Base-by-base conservation (phyloP, 768 basidiomycete species). In the Asterophora lycoperdoides region DNA sequence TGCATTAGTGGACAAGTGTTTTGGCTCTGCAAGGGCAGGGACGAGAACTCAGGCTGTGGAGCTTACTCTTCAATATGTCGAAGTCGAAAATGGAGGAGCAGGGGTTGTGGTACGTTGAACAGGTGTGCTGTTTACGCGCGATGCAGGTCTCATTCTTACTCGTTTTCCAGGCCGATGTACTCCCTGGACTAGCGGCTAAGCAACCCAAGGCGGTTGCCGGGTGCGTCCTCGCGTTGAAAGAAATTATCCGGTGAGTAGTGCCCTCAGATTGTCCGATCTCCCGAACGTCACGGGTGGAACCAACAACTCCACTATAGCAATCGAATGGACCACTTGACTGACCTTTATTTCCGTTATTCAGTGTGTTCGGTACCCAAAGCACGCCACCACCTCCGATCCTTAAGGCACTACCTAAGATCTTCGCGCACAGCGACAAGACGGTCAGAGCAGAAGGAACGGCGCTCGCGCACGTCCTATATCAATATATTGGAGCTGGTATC, bases 1-100 rank as follows among this genome's bases (percentile, higher is more conserved):
- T n/a, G 86, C 87, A 3, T 68, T 99, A 51, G 93, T 98, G 32
- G 96, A 99, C 60, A 99, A 99, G 67, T 93, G 91, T 60, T 79
- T 96, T 47, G 93, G 95, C 19, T 93, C 94, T 15, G 72, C 93
- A 33, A 79, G 94, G 61, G 86, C 87, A 8, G 93, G 91, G 17
- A 97, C 95, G 14, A 96, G 85, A 72, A 80, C 76, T 53, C 88
- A 94, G 51, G 89, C 90, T 10, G 67, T 89, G 34, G 96, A 97
- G 59, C 77, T 96, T 11, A 77, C 81, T 44, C 68, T 93, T 57
- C 88, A 94, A 64, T 98, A 93, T 64, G 85, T 92, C 30, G 96
- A 97, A 64, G 86, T 93, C 26, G 94, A 94, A 68, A 97, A 96
- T 66, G 74, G 79, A 38, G 94, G 83, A 19, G 78, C 87, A 51